Percentiles rank a stretch among this genome's conserved stretches.
These are phyloP conservation scores for Tolypocladium cylindrosporum DNA, from an alignment of 2,329 filamentous ascomycete genomes.

Conservation along the genomic window DNA sequence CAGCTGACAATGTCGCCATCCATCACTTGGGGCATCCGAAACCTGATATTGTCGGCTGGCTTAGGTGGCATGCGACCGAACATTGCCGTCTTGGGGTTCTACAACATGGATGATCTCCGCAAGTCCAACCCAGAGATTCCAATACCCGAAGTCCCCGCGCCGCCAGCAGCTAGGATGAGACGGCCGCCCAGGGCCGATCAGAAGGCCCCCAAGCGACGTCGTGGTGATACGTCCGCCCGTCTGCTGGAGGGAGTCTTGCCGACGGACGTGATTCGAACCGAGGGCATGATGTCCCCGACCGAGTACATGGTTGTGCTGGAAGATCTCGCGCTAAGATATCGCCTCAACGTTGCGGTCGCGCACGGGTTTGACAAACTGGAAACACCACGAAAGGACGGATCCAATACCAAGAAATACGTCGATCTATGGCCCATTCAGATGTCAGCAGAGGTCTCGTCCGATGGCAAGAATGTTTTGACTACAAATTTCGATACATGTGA, in stretches of 20 bases:
- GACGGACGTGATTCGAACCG: slow-evolving; percentile 59
- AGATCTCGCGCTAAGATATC: slow-evolving; percentile 66
- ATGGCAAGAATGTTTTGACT: slow-evolving; percentile 59
- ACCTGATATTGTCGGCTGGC: slow-evolving; percentile 71
- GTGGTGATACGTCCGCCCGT: slow-evolving; percentile 45
- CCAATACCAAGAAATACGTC: slow-evolving; percentile 64
- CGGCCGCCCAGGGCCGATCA: slow-evolving; percentile 18
- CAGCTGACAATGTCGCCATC: slow-evolving; percentile 76
- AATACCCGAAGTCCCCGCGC: slow-evolving; percentile 38
- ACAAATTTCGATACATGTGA: slow-evolving; percentile 87
- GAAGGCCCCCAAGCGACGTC: slow-evolving; percentile 25
- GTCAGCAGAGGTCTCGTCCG: slow-evolving; percentile 69
- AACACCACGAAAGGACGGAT: slow-evolving; percentile 50
- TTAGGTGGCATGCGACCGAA: slow-evolving; percentile 84
- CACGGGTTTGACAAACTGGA: slow-evolving; percentile 72
- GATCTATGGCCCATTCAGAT: slow-evolving; percentile 92
- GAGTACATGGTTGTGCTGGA: slow-evolving; percentile 78
- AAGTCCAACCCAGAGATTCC: slow-evolving; percentile 45
- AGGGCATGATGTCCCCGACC: slow-evolving; percentile 57
- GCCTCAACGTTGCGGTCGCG: slow-evolving; percentile 76
- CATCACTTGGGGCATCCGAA: slow-evolving; percentile 76
- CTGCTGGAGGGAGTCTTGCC: slow-evolving; percentile 51
- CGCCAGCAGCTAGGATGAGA: slow-evolving; percentile 22
- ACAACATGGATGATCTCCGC: slow-evolving; percentile 69
- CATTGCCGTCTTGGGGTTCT: slow-evolving; percentile 72